Evolutionary conservation across 768 basidiomycete genomes (phyloP).

Genomic region (Tricholomella constricta): DNA sequence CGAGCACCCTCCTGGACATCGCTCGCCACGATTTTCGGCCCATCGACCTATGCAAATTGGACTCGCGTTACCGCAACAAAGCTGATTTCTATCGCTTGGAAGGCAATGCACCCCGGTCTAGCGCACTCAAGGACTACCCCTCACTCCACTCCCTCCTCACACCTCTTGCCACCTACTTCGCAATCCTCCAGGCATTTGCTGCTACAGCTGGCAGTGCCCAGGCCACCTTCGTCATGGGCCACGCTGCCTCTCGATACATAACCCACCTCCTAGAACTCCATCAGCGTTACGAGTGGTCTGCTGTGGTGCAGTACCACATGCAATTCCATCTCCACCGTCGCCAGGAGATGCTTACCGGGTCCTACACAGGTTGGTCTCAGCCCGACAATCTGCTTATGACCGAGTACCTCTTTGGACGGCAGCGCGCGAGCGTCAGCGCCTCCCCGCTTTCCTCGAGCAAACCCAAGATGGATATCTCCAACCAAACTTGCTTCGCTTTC

Average conservation of each 20-base stretch:
- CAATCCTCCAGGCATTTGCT: background rate
- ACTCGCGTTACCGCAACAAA: background rate
- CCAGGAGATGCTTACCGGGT: background rate
- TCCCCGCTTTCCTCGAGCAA: background rate
- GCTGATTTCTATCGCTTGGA: background rate
- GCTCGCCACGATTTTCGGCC: slow-evolving; percentile 2
- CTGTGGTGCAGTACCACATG: slow-evolving; percentile 1
- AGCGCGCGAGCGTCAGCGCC: background rate
- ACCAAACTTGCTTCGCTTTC: slow-evolving; percentile 19
- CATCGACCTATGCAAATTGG: slow-evolving; percentile 2
- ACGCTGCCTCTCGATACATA: background rate
- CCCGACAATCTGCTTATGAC: background rate
- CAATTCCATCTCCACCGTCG: background rate
- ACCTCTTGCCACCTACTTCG: background rate
- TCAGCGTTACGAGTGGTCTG: background rate
- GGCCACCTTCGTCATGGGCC: background rate
- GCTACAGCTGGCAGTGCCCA: background rate
- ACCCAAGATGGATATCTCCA: background rate
- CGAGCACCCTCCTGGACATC: slow-evolving; percentile 9
- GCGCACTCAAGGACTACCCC: slow-evolving; percentile 7
- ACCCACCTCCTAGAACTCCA: background rate
- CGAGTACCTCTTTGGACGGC: background rate
- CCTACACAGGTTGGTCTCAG: background rate
- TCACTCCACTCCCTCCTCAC: slow-evolving; percentile 5
- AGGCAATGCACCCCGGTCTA: background rate